Base-by-base conservation (phyloP, 2,329 filamentous ascomycete genomes). In the Diplodia sapinea region DNA sequence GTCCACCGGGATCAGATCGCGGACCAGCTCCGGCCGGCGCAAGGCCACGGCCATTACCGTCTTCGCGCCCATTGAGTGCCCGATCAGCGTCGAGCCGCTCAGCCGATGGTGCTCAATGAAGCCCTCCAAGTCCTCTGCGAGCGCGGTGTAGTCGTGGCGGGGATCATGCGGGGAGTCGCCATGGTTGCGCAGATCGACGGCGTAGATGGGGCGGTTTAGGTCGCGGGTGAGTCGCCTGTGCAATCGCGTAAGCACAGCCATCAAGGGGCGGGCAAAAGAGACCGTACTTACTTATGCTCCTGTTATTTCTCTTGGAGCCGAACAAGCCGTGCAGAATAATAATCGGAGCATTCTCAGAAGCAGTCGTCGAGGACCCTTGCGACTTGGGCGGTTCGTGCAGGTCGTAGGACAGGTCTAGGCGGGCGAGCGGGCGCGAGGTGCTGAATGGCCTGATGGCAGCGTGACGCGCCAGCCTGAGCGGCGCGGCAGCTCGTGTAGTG, bases 21-120 rank as follows among this genome's bases (percentile, higher is more conserved):
- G 83, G 68, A 97, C 85, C 2, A 88, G 81, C 6, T 87, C 82
- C 0, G 92, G 92, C 0, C 87, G 85, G 52, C 86, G 83, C 43
- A 98, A 86, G 3, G 93, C 93, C 68, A 97, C 83, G 0, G 91
- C 84, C 94, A 98, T 97, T 73, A 92, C 93, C 1, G 91, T 89
- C 82, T 98, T 98, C 56, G 94, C 94, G 70, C 95, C 94, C 94
- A 98, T 98, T 1, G 93, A 97, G 80, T 98, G 95, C 0, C 94
- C 94, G 74, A 98, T 95, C 33, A 98, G 81, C 0, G 91, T 93
- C 1, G 89, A 84, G 33, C 91, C 82, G 54, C 85, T 81, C n/a
- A 97, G 81, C 3, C 84, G 82, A 77, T 96, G 90, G 66, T 91
- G 81, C 5, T 84, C 73, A 67, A 98, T 89, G 78, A 98, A 98